phyloP scores from a whole-genome alignment of 805 yeast species.

The Kluyveromyces lactis region DNA sequence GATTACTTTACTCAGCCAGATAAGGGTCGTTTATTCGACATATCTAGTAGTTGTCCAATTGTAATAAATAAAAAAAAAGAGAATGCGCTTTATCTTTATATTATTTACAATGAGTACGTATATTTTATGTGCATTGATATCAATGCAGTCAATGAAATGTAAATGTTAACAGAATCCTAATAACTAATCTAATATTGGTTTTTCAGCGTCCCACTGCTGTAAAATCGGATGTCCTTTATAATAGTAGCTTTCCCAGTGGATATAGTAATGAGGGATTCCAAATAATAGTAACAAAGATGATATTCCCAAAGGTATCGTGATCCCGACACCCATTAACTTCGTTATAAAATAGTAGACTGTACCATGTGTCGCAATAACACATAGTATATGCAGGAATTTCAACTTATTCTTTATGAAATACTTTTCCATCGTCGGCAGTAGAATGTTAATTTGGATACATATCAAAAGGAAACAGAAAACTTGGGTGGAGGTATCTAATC shows the following conservation, averaged over 20 bases:
- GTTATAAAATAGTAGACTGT: conserved; percentile 20
- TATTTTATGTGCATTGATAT: too few relatives aligned
- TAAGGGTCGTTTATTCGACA: too few relatives aligned
- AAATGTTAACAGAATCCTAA: too few relatives aligned
- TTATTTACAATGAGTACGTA: too few relatives aligned
- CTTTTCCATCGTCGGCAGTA: conserved; percentile 19
- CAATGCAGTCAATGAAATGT: too few relatives aligned
- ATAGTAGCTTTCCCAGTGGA: conserved; percentile 26
- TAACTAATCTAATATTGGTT: conserved; percentile 14
- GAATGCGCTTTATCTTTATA: too few relatives aligned
- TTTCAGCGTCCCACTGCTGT: conserved; percentile 19
- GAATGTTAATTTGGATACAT: conserved; percentile 25
- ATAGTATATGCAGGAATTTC: conserved; percentile 10
- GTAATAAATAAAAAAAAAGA: too few relatives aligned
- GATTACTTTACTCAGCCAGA: too few relatives aligned
- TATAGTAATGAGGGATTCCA: conserved; percentile 22
- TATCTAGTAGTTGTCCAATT: too few relatives aligned
- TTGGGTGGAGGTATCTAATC: conserved; percentile 60
- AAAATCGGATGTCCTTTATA: conserved; percentile 7
- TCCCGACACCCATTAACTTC: conserved; percentile 15
- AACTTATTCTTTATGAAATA: conserved; percentile 5
- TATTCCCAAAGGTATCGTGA: conserved; percentile 14
- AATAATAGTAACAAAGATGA: conserved; percentile 15
- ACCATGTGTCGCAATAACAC: conserved; percentile 15
- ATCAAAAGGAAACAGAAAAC: conserved; percentile 78